Evolutionary conservation across 2,329 filamentous ascomycete species (phyloP), one percentile per base, ranked within the genome.

Genomic region (Zymoseptoria crescenta): DNA sequence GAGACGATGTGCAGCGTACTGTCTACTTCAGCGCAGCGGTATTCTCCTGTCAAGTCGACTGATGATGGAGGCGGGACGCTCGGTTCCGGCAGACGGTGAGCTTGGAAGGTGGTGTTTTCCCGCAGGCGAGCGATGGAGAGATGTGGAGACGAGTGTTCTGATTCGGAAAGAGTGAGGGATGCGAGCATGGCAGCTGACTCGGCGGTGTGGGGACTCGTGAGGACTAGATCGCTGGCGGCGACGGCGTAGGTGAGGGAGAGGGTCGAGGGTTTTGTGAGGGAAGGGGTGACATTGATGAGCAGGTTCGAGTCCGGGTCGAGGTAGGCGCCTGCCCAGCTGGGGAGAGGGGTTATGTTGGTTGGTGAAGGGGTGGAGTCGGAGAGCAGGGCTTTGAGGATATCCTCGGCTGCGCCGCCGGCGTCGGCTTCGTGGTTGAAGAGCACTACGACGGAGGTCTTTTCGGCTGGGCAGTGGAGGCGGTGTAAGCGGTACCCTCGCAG

Each of bases 401-500:
- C 62, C 6, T 70, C 65, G 5, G 66, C 68, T 1, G 70, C 69
- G 4, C 24, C 63, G 4, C 56, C 62, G 13, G 71, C 67, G 57
- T 70, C 65, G 7, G 60, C 65, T 48, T 77, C 74, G 50, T 74
- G 71, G 52, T 79, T 79, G 59, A 76, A 72, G 58, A 78, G 52
- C 4, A 73, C 73, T 0, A 79, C 68, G 8, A 78, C 69, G 2
- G 74, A 76, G 0, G 78, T 49, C 1, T 70, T 66, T 24, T 74
- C 66, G 6, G 65, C 59, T 0, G 74, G 72, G 4, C 69, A 66
- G 56, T 79, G 73, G 7, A 69, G 35, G 10, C 77, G 71, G 21
- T 66, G 62, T 13, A 75, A 67, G 20, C 74, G 68, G 65, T 74
- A 79, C 7, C 77, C 77, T 30, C 74, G 69, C 28, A 79, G 68